Conservation (phyloP, 2,329 filamentous ascomycete genomes). For the Grosmannia huntii region DNA sequence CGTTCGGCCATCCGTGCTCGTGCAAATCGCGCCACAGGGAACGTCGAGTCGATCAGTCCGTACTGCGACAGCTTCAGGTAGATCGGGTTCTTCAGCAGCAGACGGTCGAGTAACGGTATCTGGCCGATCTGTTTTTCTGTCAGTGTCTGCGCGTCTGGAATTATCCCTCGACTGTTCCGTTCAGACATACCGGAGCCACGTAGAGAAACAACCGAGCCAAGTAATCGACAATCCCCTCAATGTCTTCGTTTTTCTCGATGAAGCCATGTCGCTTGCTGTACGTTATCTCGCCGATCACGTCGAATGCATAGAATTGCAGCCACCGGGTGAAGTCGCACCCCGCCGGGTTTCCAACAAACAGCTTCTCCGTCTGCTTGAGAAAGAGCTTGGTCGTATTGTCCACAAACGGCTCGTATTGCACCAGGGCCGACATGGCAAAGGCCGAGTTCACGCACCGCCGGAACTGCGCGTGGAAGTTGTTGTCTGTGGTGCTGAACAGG, state of each 20-base stretch:
- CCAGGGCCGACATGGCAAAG: conserved; percentile 64
- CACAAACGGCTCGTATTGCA: conserved; percentile 71
- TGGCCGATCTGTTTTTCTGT: conserved; percentile 47
- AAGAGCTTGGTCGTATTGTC: conserved; percentile 63
- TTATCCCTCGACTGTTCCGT: neutral
- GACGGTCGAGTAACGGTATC: conserved; percentile 53
- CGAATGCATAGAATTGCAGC: conserved; percentile 73
- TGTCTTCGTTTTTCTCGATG: conserved; percentile 59
- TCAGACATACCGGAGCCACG: conserved; percentile 41
- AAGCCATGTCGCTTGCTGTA: conserved; percentile 67
- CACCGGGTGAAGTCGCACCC: conserved; percentile 55
- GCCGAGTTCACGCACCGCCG: conserved; percentile 63
- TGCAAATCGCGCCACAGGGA: conserved; percentile 62
- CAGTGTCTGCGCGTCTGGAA: neutral
- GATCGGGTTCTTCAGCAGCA: conserved; percentile 65
- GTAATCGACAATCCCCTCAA: conserved; percentile 60
- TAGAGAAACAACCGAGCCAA: conserved; percentile 54
- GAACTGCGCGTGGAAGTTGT: conserved; percentile 63
- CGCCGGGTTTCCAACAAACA: conserved; percentile 33
- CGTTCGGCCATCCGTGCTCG: conserved; percentile 54
- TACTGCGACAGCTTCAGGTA: conserved; percentile 54
- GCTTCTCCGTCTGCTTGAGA: conserved; percentile 44
- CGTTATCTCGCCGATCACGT: conserved; percentile 67
- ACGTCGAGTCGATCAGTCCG: conserved; percentile 54
- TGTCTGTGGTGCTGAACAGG: conserved; percentile 65